These are phyloP conservation scores for Fusarium caatingaense DNA, from an alignment of 2,329 filamentous ascomycete species.

Conservation along the genomic window DNA sequence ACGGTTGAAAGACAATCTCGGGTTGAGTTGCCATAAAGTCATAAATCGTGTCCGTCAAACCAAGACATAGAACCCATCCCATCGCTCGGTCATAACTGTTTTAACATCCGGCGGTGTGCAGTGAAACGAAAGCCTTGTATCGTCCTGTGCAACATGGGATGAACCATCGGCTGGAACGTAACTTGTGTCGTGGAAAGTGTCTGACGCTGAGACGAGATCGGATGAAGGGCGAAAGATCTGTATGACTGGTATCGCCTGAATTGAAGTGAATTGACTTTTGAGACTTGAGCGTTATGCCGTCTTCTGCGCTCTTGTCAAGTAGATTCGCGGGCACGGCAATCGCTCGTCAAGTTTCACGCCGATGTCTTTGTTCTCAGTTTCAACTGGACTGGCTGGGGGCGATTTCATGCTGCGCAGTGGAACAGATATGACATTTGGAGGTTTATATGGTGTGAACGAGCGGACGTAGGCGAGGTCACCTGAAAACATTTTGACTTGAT, in stretches of 20 bases:
- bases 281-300: not conserved
- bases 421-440: slow-evolving; percentile 13
- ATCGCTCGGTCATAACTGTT: not conserved
- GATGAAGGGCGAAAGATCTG: not conserved
- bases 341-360: not conserved
- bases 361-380: not conserved
- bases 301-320: not conserved
- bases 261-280: not conserved
- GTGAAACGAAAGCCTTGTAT: not conserved
- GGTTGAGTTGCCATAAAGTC: not conserved
- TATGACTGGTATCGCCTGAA: not conserved
- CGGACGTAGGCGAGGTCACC: slow-evolving; percentile 46
- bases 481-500: slow-evolving; percentile 43
- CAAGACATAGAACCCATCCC: not conserved
- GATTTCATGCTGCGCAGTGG: slow-evolving; percentile 28
- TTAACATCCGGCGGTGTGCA: not conserved
- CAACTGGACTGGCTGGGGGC: not conserved
- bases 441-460: not conserved
- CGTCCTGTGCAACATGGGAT: not conserved
- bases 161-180: not conserved
- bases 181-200: not conserved
- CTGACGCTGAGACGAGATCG: not conserved
- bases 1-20: not conserved
- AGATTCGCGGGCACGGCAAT: not conserved
- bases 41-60: not conserved